phyloP scores from a whole-genome alignment of 768 basidiomycete genomes.

The Fomitopsis pulvina region DNA sequence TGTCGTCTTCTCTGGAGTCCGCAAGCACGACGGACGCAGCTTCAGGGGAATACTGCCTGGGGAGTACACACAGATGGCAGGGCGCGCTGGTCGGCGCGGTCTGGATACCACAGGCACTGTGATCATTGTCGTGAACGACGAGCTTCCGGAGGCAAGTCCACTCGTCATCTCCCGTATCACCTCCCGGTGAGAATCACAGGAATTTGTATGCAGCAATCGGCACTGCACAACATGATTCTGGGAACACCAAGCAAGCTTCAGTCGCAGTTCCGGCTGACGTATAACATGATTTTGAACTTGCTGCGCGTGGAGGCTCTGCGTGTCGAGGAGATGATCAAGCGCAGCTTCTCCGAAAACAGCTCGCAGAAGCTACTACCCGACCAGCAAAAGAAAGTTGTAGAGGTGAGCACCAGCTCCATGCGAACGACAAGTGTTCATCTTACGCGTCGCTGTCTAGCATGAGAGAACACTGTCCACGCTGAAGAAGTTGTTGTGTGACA shows the following conservation, averaged over 20 bases:
- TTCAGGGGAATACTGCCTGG: slow-evolving; percentile 90
- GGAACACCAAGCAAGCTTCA: slow-evolving; percentile 89
- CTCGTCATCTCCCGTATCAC: neutral
- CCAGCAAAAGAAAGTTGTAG: slow-evolving; percentile 80
- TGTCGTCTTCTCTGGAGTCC: slow-evolving; percentile 91
- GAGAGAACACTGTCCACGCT: slow-evolving; percentile 62
- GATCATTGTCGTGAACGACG: slow-evolving; percentile 78
- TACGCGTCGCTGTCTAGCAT: slow-evolving; percentile 37
- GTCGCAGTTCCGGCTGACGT: slow-evolving; percentile 96
- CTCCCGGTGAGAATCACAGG: neutral
- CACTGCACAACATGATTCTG: slow-evolving; percentile 84
- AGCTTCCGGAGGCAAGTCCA: slow-evolving; percentile 72
- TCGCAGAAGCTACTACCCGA: slow-evolving; percentile 90
- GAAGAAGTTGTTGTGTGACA: slow-evolving; percentile 57
- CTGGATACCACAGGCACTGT: slow-evolving; percentile 95
- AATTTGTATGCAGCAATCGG: slow-evolving; percentile 52
- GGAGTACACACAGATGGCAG: slow-evolving; percentile 99
- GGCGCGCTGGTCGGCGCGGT: slow-evolving; percentile 93
- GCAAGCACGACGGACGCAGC: slow-evolving; percentile 90
- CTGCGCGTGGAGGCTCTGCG: slow-evolving; percentile 91
- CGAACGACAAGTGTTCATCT: neutral
- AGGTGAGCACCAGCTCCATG: slow-evolving; percentile 42
- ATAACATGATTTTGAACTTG: slow-evolving; percentile 98
- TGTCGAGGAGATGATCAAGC: slow-evolving; percentile 99
- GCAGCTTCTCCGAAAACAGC: slow-evolving; percentile 97